A percentile compares a stretch with the other conserved stretches of the same genome.
phyloP scores from a whole-genome alignment of 2,329 filamentous ascomycete genomes.

The Diplodia sapinea region DNA sequence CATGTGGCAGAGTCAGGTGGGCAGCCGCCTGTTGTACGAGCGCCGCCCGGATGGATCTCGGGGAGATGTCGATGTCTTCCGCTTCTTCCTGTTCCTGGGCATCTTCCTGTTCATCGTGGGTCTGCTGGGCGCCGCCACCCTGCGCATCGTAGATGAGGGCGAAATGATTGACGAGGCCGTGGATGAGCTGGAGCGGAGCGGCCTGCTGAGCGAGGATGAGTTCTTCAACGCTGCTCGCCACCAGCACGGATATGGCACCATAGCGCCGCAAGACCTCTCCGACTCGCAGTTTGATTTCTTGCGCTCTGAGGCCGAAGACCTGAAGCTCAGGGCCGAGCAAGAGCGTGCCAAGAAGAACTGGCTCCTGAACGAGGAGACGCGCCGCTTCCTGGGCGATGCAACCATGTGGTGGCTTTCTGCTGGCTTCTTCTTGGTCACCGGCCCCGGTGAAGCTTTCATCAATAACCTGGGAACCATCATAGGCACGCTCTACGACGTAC shows the following conservation, averaged over 20 bases:
- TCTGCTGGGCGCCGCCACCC: constrained; percentile 71
- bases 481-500: constrained; percentile 75
- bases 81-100: constrained; percentile 86
- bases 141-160: constrained; percentile 82
- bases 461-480: constrained; percentile 97
- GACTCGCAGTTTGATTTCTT: constrained; percentile 56
- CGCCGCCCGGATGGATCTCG: constrained; percentile 64
- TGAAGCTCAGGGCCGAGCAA: constrained; percentile 56
- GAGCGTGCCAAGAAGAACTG: constrained; percentile 80
- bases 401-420: constrained; percentile 96
- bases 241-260: constrained; percentile 67
- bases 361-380: constrained; percentile 90
- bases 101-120: constrained; percentile 74
- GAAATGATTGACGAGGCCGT: constrained; percentile 89
- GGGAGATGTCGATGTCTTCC: constrained; percentile 74
- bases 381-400: constrained; percentile 79
- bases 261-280: constrained; percentile 55
- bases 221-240: constrained; percentile 68
- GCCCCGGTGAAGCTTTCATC: constrained; percentile 96
- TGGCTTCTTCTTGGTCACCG: constrained; percentile 91
- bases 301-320: constrained; percentile 53
- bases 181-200: constrained; percentile 88
- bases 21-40: constrained; percentile 77
- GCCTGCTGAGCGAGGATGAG: constrained; percentile 75
- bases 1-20: constrained; percentile 94